These are phyloP conservation scores for Hypoxylon sp. DNA, from an alignment of 2,329 filamentous ascomycete genomes.

Conservation along the genomic window DNA sequence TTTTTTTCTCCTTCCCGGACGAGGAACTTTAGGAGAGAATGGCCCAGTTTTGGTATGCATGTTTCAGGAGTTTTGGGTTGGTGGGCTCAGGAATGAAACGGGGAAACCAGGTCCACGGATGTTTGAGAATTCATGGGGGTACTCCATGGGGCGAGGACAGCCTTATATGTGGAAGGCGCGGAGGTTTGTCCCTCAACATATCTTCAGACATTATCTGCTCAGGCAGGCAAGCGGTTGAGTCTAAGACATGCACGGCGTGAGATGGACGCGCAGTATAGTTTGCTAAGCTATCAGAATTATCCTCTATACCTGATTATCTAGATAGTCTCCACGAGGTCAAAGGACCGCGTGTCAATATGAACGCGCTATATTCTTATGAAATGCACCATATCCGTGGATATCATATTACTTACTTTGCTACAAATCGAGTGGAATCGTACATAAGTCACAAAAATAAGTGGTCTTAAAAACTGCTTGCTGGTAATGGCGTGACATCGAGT, in stretches of 20 bases:
- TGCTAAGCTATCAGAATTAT: neutral
- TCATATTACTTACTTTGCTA: no score
- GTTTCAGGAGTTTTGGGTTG: constrained; percentile 11
- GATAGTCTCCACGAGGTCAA: neutral
- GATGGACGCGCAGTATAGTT: neutral
- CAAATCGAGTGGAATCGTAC: no score
- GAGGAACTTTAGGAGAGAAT: neutral
- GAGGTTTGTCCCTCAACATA: neutral
- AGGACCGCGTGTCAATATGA: neutral
- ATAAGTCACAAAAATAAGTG: neutral
- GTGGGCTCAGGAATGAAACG: constrained; percentile 5
- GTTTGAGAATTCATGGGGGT: neutral
- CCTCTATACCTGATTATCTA: no score
- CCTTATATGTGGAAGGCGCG: neutral
- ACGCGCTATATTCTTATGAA: neutral
- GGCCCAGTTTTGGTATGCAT: constrained; percentile 1
- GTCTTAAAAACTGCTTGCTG: neutral
- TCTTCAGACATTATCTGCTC: neutral
- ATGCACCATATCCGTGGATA: no score
- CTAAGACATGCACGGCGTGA: neutral
- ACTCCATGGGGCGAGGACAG: neutral
- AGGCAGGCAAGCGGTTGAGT: neutral
- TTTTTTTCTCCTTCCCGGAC: neutral
- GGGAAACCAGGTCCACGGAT: neutral
- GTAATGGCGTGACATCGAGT: neutral